Base-by-base conservation (phyloP, 1,284 basidiomycete species). In the Tranzscheliella williamsii region DNA sequence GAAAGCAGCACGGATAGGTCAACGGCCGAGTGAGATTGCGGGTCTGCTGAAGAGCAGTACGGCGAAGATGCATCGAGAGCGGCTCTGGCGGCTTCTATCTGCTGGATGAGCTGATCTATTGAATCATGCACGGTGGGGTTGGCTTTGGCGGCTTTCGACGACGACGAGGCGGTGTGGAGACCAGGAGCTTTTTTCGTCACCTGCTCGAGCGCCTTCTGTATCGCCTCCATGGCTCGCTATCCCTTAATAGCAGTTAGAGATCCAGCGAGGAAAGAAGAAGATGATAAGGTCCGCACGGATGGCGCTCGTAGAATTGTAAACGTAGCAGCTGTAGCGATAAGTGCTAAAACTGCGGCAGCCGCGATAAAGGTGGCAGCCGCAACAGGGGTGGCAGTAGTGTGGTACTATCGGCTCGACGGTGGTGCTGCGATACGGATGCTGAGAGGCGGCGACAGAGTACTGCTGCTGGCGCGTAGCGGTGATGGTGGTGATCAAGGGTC, bases 141-240 rank as follows among this genome's bases (percentile, higher is more conserved):
- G 24, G 42, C 33, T 1, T 40, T 36, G 5, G 51, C 46, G 17
- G 55, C 52, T 43, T 53, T 48, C 21, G 63, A 23, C 2, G 50
- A 52, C 5, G 54, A 35, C 17, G 67, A 70, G 17, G 38, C 46
- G 27, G 51, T 42, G 26, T 61, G 52, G 17, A 68, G 45, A 2
- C 56, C 50, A 7, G 68, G 68, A 15, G 63, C 57, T 1, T 56
- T 58, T 36, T 67, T 61, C 8, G 42, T 41, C 22, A 71, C 39
- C 27, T 55, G 55, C 21, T 68, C 67, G 34, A 74, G 56, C 32
- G 64, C 56, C 45, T 70, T 70, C 37, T 70, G 68, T 12, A 74
- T 42, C n/a, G 54, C 57, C n/a, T 74, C 72, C 72, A 74, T 74
- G 6, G 38, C 42, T n/a, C n/a, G n/a, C n/a, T 12, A n/a, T 18